A percentile compares a stretch with the other conserved stretches of the same genome.
Evolutionary conservation across 768 basidiomycete genomes (phyloP).

Genomic region (Boletellus ananiceps): DNA sequence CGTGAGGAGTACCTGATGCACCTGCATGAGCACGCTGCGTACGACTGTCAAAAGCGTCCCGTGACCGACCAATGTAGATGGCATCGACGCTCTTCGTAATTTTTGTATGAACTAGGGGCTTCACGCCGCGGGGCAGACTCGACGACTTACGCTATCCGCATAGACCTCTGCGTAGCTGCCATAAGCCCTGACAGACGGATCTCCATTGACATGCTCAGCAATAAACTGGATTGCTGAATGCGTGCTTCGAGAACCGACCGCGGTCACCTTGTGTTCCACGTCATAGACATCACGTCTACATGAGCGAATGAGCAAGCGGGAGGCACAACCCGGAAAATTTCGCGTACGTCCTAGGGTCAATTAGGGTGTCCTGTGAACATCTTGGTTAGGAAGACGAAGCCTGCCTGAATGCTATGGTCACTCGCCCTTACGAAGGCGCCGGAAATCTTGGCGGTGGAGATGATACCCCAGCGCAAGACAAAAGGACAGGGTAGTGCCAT

Average conservation of each 20-base stretch:
- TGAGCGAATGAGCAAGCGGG: not conserved
- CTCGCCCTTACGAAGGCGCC: slow-evolving; percentile 60
- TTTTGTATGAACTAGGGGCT: slow-evolving; percentile 1
- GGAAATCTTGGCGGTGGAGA: slow-evolving; percentile 77
- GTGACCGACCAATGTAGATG: slow-evolving; percentile 61
- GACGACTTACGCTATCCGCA: slow-evolving; percentile 52
- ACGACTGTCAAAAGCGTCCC: not conserved
- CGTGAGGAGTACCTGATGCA: slow-evolving; percentile 75
- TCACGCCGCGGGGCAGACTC: not conserved
- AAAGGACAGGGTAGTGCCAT: slow-evolving; percentile 32
- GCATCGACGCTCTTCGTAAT: slow-evolving; percentile 60
- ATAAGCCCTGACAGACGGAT: slow-evolving; percentile 57
- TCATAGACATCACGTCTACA: slow-evolving; percentile 62
- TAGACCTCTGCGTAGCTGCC: slow-evolving; percentile 75
- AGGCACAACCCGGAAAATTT: slow-evolving; percentile 5
- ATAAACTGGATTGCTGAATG: slow-evolving; percentile 72
- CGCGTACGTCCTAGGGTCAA: slow-evolving; percentile 71
- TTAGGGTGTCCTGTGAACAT: slow-evolving; percentile 57
- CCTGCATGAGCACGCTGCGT: not conserved
- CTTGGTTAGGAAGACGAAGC: not conserved
- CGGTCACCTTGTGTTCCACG: slow-evolving; percentile 61
- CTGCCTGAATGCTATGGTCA: not conserved
- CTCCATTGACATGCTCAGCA: slow-evolving; percentile 43
- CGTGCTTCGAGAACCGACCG: slow-evolving; percentile 72
- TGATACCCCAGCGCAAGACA: slow-evolving; percentile 77